Base-by-base conservation (phyloP, 306 rosid genomes). In the Quercus bicolor region DNA sequence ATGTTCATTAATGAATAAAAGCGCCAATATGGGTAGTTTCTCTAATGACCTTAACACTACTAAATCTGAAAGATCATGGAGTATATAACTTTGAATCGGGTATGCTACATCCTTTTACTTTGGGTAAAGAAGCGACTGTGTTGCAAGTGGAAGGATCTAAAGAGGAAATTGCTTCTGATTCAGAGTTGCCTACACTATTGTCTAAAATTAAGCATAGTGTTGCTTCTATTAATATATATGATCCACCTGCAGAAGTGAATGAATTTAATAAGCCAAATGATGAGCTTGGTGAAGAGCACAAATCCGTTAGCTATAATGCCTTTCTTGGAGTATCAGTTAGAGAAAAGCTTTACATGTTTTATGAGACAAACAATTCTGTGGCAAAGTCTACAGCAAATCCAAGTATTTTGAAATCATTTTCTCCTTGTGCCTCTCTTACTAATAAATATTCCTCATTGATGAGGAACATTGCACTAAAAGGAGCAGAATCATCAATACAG, bases 311-410 rank as follows among this genome's bases (percentile, higher is more conserved):
- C 70, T 74, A 52, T 31, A 66, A 72, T 73, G 65, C 70, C 62
- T 51, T 84, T 71, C 61, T 76, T 77, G 90, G 86, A 71, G 96
- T 88, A 81, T 73, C 91, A 2, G 87, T 11, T 1, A 93, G 97
- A 83, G 85, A 93, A 71, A 96, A 88, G 82, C 89, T 95, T 78
- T 87, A 95, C 89, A 87, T 83, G 90, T 91, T 95, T 81, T 95
- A 90, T 77, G 86, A 88, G 79, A 85, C 56, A 48, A 87, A 81
- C 70, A 80, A 81, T 64, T 68, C 83, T 13, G 76, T 74, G 53
- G 37, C 23, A 2, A 83, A 78, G 53, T 82, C 84, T 65, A 78
- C 61, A 78, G 68, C 75, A 53, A 86, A 87, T 31, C 43, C 85
- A 31, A 82, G 84, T 65, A 78, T 84, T 87, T 43, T 83, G 43